Base-by-base conservation (phyloP, 805 yeast species). In the Saturnispora kantuleensis region DNA sequence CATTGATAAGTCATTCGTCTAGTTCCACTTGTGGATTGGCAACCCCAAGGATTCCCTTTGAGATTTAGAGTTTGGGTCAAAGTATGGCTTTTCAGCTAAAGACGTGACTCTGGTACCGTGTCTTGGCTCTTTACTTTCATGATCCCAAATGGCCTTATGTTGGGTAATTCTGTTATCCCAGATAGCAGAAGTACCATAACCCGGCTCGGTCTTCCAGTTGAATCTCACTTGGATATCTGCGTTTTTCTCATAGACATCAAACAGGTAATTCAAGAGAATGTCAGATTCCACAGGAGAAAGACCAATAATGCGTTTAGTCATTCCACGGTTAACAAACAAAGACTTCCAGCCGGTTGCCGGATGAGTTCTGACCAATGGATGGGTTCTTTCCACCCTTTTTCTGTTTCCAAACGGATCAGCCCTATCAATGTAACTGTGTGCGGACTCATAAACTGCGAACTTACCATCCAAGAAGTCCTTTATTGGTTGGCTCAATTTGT, bases 331-430 rank as follows among this genome's bases (percentile, higher is more conserved):
- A 34, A 76, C 74, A 50, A 64, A 76, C 50, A 77, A 61, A 2
- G 74, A 64, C 59, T 79, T 79, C 74, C 76, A 68, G 33, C 81
- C 81, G 18, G 83, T 77, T 12, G 71, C 79, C 10, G 84, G 84
- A 53, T 79, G 81, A 31, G 81, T 75, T 62, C 83, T 69, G 16
- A 79, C 70, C 16, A 79, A 49, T 3, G 82, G 83, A 58, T 79
- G 84, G 47, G 68, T 72, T 56, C 79, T 68, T 52, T 69, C 77
- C 44, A 76, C 64, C 42, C 65, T 66, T 41, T 65, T 64, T 13
- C 68, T 68, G 12, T 72, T 70, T 43, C 60, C 62, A 26, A 75
- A 65, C 26, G 76, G 77, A 30, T 66, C 66, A 15, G 67, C 54
- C 37, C 70, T 52, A 53, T 66, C 63, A 39, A 66, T 42, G 50